These are phyloP conservation scores for Pisolithus orientalis DNA, from an alignment of 768 basidiomycete genomes.

Conservation along the genomic window DNA sequence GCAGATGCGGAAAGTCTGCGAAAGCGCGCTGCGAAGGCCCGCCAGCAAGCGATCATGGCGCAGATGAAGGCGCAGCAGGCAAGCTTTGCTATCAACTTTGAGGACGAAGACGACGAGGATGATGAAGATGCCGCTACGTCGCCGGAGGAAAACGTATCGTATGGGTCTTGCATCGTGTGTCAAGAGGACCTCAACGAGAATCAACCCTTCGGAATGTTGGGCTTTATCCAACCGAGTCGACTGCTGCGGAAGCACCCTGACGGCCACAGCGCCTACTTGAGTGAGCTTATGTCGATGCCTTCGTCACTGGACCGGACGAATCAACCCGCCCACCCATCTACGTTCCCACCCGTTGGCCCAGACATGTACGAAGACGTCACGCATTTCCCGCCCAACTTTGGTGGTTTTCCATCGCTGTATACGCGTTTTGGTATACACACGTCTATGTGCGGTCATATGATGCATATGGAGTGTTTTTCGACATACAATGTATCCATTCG, in stretches of 20 bases:
- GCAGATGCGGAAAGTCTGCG: conserved; percentile 61
- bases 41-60: conserved; percentile 92
- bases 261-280: conserved; percentile 50
- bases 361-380: conserved; percentile 22
- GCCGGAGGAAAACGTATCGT: conserved; percentile 46
- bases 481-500: conserved; percentile 84
- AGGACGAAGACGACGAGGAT: conserved; percentile 67
- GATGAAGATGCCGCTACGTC: conserved; percentile 43
- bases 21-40: conserved; percentile 79
- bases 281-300: conserved; percentile 63
- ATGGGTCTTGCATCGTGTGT: conserved; percentile 96
- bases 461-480: conserved; percentile 94
- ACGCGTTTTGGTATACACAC: conserved; percentile 82
- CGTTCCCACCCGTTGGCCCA: conserved; percentile 27
- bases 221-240: conserved; percentile 82
- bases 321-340: conserved; percentile 22
- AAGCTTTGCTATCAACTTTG: conserved; percentile 75
- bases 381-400: conserved; percentile 56
- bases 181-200: conserved; percentile 82
- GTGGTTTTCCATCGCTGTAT: conserved; percentile 63
- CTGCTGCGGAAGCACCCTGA: conserved; percentile 76
- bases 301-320: conserved; percentile 57
- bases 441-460: conserved; percentile 92
- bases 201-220: conserved; percentile 79
- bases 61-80: conserved; percentile 93